Base-by-base conservation (phyloP, 345 rosid genomes). In the Leavenworthia alabamica region DNA sequence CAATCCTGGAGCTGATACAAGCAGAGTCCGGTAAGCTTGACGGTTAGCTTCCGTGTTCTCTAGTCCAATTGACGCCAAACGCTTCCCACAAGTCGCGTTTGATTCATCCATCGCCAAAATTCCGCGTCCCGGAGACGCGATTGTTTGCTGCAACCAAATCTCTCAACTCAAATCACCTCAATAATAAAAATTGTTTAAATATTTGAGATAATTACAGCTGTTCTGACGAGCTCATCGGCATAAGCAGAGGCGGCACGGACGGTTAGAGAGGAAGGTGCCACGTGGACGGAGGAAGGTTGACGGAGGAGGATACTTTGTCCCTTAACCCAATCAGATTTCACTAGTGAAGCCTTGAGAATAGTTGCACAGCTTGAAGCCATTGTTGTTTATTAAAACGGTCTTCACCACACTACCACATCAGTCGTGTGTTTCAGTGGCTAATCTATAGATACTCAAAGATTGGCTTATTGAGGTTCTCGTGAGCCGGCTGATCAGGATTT, bases 61-160 rank as follows among this genome's bases (percentile, higher is more conserved):
- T 43, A 86, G 70, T 73, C 98, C 96, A 4, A 88, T 88, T 0
- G 98, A 88, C 6, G 85, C 96, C 28, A 91, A 81, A 48, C 98
- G 83, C 68, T 88, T 91, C 62, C 98, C 98, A 28, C 95, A 92
- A 61, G 98, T 92, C 55, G 96, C 96, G 61, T 88, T 88, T 0
- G 96, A 92, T 79, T 92, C 98, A 8, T 92, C 96, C 98, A 92
- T 91, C 58, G 98, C 96, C 85, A 91, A 68, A 41, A 91, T 91
- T 42, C 98, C 96, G 48, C 89, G 88, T 20, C 98, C 95, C 0
- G 96, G 98, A 1, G 98, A 86, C 46, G 98, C 96, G 46, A 91
- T 14, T 4, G 89, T 88, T 84, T 83, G 82, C 98, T 91, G 67
- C 59, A 48, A 40, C 19, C 24, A 28, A 40, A 1, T 47, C 8